Evolutionary conservation across 768 basidiomycete genomes (phyloP).

Genomic region (Trametes cubensis): DNA sequence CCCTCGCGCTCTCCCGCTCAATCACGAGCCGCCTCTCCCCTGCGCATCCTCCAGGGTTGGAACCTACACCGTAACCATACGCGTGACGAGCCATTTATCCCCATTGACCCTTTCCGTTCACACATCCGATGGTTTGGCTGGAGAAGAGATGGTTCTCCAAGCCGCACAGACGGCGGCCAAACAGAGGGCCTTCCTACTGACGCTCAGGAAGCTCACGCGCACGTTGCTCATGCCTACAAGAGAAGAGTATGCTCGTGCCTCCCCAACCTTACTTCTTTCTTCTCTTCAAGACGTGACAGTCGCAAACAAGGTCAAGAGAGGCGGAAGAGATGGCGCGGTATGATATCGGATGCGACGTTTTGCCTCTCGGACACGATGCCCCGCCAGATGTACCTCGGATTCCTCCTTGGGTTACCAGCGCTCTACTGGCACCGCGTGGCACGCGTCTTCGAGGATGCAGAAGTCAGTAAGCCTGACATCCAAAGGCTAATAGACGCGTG

Average conservation of each 20-base stretch:
- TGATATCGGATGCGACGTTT: conserved; percentile 27
- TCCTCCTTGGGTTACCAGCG: conserved; percentile 71
- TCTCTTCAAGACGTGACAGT: background rate
- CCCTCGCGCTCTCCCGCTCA: conserved; percentile 37
- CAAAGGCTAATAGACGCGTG: conserved; percentile 42
- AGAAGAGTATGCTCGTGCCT: conserved; percentile 18
- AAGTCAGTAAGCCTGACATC: conserved; percentile 75
- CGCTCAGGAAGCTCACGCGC: background rate
- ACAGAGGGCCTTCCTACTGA: conserved; percentile 12
- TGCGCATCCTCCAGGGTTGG: conserved; percentile 57
- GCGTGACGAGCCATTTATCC: conserved; percentile 43
- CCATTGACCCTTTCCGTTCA: conserved; percentile 39
- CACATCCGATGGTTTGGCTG: conserved; percentile 28
- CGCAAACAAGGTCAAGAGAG: background rate
- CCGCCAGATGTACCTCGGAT: conserved; percentile 46
- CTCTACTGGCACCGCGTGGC: conserved; percentile 81
- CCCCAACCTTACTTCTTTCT: conserved; percentile 19
- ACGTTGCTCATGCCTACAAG: background rate
- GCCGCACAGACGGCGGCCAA: conserved; percentile 10
- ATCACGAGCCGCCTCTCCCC: conserved; percentile 55
- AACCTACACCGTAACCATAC: conserved; percentile 53
- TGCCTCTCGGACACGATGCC: conserved; percentile 43
- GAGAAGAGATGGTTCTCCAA: conserved; percentile 17
- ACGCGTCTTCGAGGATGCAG: conserved; percentile 75
- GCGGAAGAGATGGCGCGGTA: conserved; percentile 21